phyloP scores from a whole-genome alignment of 805 yeast genomes.

The Blastobotrys terrestris region DNA sequence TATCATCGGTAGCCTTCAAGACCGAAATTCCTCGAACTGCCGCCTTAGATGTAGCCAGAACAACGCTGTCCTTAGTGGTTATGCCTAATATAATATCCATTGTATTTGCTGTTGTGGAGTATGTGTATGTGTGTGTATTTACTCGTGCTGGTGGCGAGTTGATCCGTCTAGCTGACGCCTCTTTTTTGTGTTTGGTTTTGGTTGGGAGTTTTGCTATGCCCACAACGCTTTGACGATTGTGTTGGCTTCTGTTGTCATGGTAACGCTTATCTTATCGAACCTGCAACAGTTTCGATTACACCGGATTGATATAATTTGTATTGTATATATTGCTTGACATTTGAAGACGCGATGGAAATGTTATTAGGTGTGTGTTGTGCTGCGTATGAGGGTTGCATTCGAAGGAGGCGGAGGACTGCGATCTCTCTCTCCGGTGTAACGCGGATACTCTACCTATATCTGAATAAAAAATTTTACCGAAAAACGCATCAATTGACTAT shows the following conservation, averaged over 20 bases:
- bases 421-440: too few relatives aligned
- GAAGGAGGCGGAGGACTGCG: too few relatives aligned
- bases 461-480: too few relatives aligned
- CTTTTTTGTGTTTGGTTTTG: not conserved
- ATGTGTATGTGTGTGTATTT: not conserved
- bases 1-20: slow-evolving; percentile 71
- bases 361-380: too few relatives aligned
- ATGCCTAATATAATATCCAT: slow-evolving; percentile 94
- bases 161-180: not conserved
- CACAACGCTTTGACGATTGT: not conserved
- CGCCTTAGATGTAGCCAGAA: slow-evolving; percentile 92
- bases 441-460: too few relatives aligned
- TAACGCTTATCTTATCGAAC: not conserved
- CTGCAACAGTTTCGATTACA: not conserved
- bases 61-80: slow-evolving; percentile 69
- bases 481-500: too few relatives aligned
- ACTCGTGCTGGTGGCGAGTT: not conserved
- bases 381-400: too few relatives aligned
- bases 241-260: not conserved
- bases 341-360: too few relatives aligned
- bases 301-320: too few relatives aligned
- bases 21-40: slow-evolving; percentile 86
- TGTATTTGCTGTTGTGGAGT: slow-evolving; percentile 9
- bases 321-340: too few relatives aligned
- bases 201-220: not conserved